These are phyloP conservation scores for Anthostomella pinea DNA, from an alignment of 2,329 filamentous ascomycete species.

Conservation along the genomic window DNA sequence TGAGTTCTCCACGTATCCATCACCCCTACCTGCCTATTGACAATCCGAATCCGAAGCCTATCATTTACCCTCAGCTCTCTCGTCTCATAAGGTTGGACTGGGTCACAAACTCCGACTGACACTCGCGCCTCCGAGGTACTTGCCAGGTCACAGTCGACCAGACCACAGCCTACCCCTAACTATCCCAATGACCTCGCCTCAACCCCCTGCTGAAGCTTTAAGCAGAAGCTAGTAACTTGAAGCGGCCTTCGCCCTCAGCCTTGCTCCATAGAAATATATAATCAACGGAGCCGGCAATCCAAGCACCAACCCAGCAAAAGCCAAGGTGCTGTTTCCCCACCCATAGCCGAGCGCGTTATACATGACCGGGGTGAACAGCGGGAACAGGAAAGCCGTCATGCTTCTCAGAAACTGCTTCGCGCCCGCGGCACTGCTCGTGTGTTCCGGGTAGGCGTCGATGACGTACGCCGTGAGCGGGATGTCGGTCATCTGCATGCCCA, in stretches of 20 bases:
- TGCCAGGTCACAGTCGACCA: too few relatives aligned
- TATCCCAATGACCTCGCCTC: too few relatives aligned
- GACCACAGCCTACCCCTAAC: too few relatives aligned
- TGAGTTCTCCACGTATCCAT: too few relatives aligned
- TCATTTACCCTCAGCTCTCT: too few relatives aligned
- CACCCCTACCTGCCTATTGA: too few relatives aligned
- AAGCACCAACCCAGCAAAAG: conserved; percentile 38
- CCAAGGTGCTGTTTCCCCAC: conserved; percentile 42
- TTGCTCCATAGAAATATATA: conserved; percentile 44
- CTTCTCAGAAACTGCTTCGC: conserved; percentile 44
- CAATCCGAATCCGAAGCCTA: too few relatives aligned
- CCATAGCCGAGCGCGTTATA: conserved; percentile 39
- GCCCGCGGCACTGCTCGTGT: conserved; percentile 46
- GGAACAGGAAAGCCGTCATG: conserved; percentile 47
- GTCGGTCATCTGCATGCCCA: conserved; percentile 32
- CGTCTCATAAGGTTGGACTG: too few relatives aligned
- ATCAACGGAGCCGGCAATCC: conserved; percentile 42
- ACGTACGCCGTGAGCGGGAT: conserved; percentile 38
- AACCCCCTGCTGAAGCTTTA: too few relatives aligned
- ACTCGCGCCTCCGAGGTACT: too few relatives aligned
- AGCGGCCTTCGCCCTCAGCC: conserved; percentile 24
- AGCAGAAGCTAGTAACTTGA: conserved; percentile 22
- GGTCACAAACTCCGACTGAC: too few relatives aligned
- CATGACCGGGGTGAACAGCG: conserved; percentile 45
- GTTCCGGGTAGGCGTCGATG: conserved; percentile 44